Percentiles rank a stretch among this genome's conserved stretches.
These are phyloP conservation scores for Dipsacomyces acuminosporus DNA, from an alignment of 371 early-diverging fungal genomes.

Conservation along the genomic window DNA sequence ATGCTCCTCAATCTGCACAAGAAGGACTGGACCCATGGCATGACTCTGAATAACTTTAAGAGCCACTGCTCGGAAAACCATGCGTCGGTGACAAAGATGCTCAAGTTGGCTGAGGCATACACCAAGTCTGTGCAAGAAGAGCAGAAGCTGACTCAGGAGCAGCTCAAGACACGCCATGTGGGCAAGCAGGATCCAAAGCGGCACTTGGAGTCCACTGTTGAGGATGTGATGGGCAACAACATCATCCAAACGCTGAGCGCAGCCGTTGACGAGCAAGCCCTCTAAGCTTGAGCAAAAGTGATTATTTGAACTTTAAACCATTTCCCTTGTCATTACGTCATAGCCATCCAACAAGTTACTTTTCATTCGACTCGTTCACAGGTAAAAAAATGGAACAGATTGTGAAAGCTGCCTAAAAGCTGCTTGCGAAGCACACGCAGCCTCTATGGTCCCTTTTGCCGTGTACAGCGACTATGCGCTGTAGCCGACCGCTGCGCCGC, in stretches of 20 bases:
- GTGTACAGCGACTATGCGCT: no score
- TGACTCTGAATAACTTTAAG: slow-evolving; percentile 80
- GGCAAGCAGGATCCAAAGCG: slow-evolving; percentile 98
- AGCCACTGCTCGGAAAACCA: slow-evolving; percentile 79
- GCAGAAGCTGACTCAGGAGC: slow-evolving; percentile 85
- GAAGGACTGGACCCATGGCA: slow-evolving; percentile 98
- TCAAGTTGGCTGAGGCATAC: slow-evolving; percentile 83
- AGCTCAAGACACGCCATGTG: slow-evolving; percentile 94
- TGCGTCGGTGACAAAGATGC: slow-evolving; percentile 83
- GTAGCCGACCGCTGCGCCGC: no score
- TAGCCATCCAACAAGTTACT: background rate
- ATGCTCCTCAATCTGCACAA: slow-evolving; percentile 99
- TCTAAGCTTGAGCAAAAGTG: background rate
- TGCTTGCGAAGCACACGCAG: no score
- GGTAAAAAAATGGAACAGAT: background rate
- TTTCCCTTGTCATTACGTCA: background rate
- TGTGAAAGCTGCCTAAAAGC: no score
- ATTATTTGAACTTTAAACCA: background rate
- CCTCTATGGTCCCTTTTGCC: no score
- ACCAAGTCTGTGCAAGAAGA: slow-evolving; percentile 96
- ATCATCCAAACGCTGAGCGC: slow-evolving; percentile 84
- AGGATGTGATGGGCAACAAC: slow-evolving; percentile 85
- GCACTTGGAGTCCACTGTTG: slow-evolving; percentile 89
- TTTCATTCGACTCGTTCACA: background rate
- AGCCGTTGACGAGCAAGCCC: slow-evolving; percentile 53